Conservation (phyloP, 495 filamentous ascomycete genomes). For the Neurospora sp. region DNA sequence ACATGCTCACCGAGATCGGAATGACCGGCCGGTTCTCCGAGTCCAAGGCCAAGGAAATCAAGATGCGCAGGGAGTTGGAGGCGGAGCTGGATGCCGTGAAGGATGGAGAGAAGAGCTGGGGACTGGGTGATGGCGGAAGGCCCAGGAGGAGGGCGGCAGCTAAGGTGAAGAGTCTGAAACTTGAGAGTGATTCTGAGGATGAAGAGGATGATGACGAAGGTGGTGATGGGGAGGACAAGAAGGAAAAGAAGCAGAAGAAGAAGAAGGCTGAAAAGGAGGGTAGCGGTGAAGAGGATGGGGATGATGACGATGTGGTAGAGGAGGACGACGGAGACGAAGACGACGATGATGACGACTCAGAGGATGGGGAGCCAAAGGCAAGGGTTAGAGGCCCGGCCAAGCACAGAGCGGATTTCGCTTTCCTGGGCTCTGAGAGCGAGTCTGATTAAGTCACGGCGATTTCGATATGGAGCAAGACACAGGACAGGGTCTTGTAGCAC, state of each 20-base stretch:
- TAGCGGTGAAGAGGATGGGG: slow-evolving; percentile 32
- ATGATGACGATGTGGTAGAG: slow-evolving; percentile 32
- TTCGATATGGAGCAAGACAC: background rate
- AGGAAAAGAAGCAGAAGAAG: slow-evolving; percentile 13
- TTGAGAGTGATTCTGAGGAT: slow-evolving; percentile 20
- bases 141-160: slow-evolving; percentile 22
- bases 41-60: slow-evolving; percentile 75
- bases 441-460: slow-evolving; percentile 25
- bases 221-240: slow-evolving; percentile 14
- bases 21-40: slow-evolving; percentile 82
- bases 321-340: slow-evolving; percentile 40
- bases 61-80: slow-evolving; percentile 69
- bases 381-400: slow-evolving; percentile 20
- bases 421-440: slow-evolving; percentile 36
- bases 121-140: slow-evolving; percentile 30
- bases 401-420: slow-evolving; percentile 32
- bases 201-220: slow-evolving; percentile 33
- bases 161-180: slow-evolving; percentile 14
- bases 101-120: slow-evolving; percentile 70
- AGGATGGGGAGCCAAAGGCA: slow-evolving; percentile 16
- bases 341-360: slow-evolving; percentile 17
- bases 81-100: slow-evolving; percentile 75
- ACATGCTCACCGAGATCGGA: slow-evolving; percentile 66
- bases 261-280: slow-evolving; percentile 12
- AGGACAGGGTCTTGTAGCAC: background rate